Conservation (phyloP, 306 rosid species). For the Rubus idaeus region DNA sequence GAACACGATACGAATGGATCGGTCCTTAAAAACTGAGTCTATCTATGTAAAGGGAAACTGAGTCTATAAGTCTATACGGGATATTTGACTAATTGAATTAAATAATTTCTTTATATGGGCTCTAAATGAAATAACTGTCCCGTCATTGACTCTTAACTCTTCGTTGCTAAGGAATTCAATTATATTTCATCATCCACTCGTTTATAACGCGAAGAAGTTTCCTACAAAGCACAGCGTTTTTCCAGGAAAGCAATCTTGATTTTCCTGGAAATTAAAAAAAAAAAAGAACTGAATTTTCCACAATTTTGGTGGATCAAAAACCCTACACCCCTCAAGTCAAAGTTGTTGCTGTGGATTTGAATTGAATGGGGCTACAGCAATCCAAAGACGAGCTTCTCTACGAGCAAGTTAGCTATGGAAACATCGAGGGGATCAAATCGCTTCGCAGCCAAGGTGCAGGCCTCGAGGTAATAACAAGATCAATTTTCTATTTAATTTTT, state of each 20-base stretch:
- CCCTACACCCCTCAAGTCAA: not conserved
- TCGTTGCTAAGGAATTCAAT: too few species aligned
- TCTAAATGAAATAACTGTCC: too few species aligned
- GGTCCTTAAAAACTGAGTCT: too few species aligned
- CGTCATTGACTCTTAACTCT: too few species aligned
- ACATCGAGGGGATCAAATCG: conserved; percentile 70
- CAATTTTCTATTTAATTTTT: not conserved
- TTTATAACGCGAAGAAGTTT: too few species aligned
- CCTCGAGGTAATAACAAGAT: conserved; percentile 61
- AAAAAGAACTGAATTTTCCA: not conserved
- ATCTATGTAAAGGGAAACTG: too few species aligned
- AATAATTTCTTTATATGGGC: too few species aligned
- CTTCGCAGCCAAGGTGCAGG: conserved; percentile 80
- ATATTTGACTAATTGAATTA: too few species aligned
- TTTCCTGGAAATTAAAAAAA: too few species aligned
- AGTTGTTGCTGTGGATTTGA: not conserved
- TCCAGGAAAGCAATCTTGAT: not conserved
- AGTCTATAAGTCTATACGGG: too few species aligned
- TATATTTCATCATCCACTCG: too few species aligned
- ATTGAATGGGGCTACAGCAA: conserved; percentile 78
- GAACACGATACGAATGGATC: too few species aligned
- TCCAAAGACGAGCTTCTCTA: conserved; percentile 77
- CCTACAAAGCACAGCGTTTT: not conserved
- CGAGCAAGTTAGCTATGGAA: conserved; percentile 80
- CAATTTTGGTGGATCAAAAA: not conserved